phyloP scores from a whole-genome alignment of 2,329 filamentous ascomycete genomes.

The Leptographium lundbergii region DNA sequence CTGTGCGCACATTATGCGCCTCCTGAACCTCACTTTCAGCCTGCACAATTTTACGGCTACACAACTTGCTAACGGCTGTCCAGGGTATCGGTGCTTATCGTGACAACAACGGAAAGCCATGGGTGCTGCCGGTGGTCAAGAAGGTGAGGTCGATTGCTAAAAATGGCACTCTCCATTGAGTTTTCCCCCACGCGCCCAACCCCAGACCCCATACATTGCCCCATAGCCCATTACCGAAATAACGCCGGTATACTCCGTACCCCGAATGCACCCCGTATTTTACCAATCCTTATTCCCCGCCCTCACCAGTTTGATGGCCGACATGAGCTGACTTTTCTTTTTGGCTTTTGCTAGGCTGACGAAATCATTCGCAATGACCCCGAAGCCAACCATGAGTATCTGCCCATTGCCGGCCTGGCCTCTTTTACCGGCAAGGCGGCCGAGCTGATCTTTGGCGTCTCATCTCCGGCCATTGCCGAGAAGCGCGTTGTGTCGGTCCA shows the following conservation, averaged over 20 bases:
- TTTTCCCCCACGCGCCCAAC: neutral
- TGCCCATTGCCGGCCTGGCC: constrained; percentile 80
- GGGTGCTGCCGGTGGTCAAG: constrained; percentile 91
- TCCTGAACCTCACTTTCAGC: too few relatives aligned
- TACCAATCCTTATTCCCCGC: neutral
- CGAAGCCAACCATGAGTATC: constrained; percentile 93
- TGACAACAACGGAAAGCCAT: constrained; percentile 90
- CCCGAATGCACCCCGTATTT: neutral
- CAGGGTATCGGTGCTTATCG: constrained; percentile 82
- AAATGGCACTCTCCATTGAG: constrained; percentile 7
- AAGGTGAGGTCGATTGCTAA: constrained; percentile 49
- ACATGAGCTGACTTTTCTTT: neutral
- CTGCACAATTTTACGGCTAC: neutral
- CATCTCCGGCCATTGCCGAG: constrained; percentile 72
- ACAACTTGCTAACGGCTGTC: neutral
- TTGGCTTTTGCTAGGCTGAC: constrained; percentile 54
- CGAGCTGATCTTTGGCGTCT: constrained; percentile 71
- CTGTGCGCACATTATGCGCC: too few relatives aligned
- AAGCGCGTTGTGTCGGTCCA: constrained; percentile 74
- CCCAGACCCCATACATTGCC: constrained; percentile 6
- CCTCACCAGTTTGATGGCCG: neutral
- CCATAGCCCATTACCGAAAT: constrained; percentile 5
- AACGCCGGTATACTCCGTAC: constrained; percentile 2
- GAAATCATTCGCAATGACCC: constrained; percentile 80
- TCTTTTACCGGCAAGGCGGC: constrained; percentile 82